Conservation (phyloP, 2,329 filamentous ascomycete species). For the Seiridium unicorne region DNA sequence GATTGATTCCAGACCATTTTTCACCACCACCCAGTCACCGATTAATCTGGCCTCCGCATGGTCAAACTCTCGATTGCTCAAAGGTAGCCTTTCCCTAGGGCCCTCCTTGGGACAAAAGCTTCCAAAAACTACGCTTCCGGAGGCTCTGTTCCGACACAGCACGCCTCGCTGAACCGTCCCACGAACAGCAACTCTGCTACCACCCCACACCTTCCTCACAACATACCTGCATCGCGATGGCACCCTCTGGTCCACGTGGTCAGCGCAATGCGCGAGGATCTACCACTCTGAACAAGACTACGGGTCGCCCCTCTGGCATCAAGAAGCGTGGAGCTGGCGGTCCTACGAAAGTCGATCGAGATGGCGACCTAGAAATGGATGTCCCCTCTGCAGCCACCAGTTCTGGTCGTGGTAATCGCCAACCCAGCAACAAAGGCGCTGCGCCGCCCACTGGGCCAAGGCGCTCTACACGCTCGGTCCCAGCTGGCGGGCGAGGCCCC, state of each 20-base stretch:
- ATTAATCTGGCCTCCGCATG: not conserved
- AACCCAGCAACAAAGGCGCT: slow-evolving; percentile 18
- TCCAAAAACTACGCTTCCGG: too few species aligned
- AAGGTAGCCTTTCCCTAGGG: not conserved
- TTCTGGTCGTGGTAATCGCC: slow-evolving; percentile 22
- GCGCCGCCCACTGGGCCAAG: slow-evolving; percentile 13
- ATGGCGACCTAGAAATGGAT: slow-evolving; percentile 62
- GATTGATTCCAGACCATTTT: not conserved
- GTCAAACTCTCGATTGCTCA: not conserved
- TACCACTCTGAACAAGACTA: slow-evolving; percentile 15
- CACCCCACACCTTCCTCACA: not conserved
- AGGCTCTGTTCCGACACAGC: too few species aligned
- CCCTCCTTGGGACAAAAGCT: not conserved
- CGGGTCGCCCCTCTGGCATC: slow-evolving; percentile 43
- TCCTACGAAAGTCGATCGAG: slow-evolving; percentile 43
- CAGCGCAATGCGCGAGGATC: slow-evolving; percentile 16
- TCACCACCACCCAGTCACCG: not conserved
- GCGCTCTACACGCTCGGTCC: slow-evolving; percentile 14
- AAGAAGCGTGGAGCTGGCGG: slow-evolving; percentile 43
- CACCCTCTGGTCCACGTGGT: slow-evolving; percentile 17
- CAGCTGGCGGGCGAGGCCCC: slow-evolving; percentile 19
- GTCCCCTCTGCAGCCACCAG: slow-evolving; percentile 31
- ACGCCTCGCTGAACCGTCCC: too few species aligned
- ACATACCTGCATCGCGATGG: slow-evolving; percentile 7
- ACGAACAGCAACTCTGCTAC: too few species aligned